Percentiles rank a stretch among this genome's conserved stretches.
These are phyloP conservation scores for Dysphania ambrosioides DNA, from an alignment of 148 eudicot genomes.

Conservation along the genomic window DNA sequence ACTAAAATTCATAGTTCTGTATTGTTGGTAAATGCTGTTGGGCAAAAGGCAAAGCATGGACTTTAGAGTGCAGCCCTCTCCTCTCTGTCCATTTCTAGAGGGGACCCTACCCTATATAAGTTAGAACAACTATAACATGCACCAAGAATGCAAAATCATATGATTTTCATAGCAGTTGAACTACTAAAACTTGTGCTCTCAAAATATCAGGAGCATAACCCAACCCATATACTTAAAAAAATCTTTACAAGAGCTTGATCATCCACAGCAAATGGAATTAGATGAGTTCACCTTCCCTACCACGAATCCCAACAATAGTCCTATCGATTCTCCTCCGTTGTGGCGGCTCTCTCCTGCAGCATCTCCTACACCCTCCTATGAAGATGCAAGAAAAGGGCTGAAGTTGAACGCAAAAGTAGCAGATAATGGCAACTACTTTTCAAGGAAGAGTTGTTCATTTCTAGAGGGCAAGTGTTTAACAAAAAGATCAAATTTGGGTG, in stretches of 20 bases:
- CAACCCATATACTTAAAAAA: not conserved
- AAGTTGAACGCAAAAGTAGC: not conserved
- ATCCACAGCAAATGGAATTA: slow-evolving; percentile 27
- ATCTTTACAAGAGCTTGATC: not conserved
- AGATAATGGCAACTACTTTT: not conserved
- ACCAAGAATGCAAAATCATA: slow-evolving; percentile 15
- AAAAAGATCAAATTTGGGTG: slow-evolving; percentile 22
- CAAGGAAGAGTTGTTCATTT: slow-evolving; percentile 40
- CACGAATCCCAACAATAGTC: slow-evolving; percentile 20
- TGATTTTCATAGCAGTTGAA: slow-evolving; percentile 20
- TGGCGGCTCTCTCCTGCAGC: slow-evolving; percentile 41
- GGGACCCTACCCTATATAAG: not conserved
- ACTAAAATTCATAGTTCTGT: slow-evolving; percentile 10
- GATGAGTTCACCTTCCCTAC: slow-evolving; percentile 55
- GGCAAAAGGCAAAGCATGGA: slow-evolving; percentile 9
- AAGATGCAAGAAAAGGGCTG: not conserved
- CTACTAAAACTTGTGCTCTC: slow-evolving; percentile 14
- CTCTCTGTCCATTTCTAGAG: not conserved
- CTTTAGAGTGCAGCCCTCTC: slow-evolving; percentile 7
- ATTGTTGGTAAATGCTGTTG: slow-evolving; percentile 15
- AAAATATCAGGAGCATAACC: not conserved
- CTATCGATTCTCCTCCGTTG: slow-evolving; percentile 47
- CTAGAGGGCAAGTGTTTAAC: slow-evolving; percentile 27
- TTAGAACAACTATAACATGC: slow-evolving; percentile 13
- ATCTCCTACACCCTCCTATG: slow-evolving; percentile 29